These are phyloP conservation scores for Martensiomyces pterosporus DNA, from an alignment of 192 early-diverging fungal genomes.

Conservation along the genomic window DNA sequence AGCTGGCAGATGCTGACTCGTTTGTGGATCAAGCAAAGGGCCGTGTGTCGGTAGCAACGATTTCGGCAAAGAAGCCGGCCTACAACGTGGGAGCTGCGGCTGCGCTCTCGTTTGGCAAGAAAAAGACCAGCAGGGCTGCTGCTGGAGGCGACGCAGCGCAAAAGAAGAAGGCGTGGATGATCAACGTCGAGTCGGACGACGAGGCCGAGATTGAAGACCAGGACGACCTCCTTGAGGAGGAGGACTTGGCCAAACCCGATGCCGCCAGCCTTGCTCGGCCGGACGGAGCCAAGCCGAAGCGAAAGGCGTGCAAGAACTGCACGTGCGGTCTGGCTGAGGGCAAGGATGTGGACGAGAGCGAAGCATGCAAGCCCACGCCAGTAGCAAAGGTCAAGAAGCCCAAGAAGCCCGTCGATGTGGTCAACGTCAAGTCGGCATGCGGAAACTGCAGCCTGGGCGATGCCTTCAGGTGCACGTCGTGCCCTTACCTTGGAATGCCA, in stretches of 20 bases:
- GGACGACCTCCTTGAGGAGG: constrained; percentile 79
- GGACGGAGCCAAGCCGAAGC: constrained; percentile 70
- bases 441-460: constrained; percentile 90
- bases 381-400: constrained; percentile 59
- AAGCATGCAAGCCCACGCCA: constrained; percentile 27
- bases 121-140: constrained; percentile 48
- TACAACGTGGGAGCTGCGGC: constrained; percentile 86
- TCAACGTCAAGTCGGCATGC: constrained; percentile 60
- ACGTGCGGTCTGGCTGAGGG: constrained; percentile 86
- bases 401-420: constrained; percentile 46
- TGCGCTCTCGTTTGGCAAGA: constrained; percentile 76
- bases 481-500: constrained; percentile 97
- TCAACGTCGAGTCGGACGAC: constrained; percentile 71
- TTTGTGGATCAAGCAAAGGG: constrained; percentile 48
- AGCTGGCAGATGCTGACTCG: constrained; percentile 38
- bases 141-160: constrained; percentile 16
- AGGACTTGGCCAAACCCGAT: constrained; percentile 70
- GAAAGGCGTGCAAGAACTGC: constrained; percentile 98
- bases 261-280: constrained; percentile 60
- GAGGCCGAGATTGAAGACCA: constrained; percentile 84
- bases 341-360: constrained; percentile 55
- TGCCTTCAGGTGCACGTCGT: constrained; percentile 93
- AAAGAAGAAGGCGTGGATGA: constrained; percentile 64
- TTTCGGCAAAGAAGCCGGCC: constrained; percentile 68
- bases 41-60: constrained; percentile 19